Base-by-base conservation (phyloP, 2,329 filamentous ascomycete species). In the Sporothrix brunneoviolacea region DNA sequence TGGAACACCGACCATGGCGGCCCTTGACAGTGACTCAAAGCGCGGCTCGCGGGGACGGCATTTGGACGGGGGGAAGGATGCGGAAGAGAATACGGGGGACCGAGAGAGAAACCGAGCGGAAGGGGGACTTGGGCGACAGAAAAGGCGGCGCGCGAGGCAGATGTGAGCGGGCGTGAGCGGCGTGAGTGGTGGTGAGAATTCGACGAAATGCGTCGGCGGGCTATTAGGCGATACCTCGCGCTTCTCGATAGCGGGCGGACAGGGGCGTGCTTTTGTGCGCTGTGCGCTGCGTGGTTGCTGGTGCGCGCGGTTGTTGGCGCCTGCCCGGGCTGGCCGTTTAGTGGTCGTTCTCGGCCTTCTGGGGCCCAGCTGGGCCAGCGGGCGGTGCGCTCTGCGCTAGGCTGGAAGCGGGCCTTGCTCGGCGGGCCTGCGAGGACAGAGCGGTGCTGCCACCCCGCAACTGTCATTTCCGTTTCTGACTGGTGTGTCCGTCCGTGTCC, bases 1-100 rank as follows among this genome's bases (percentile, higher is more conserved):
- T 3, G 56, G 56, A 51, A 58, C 56, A 24, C 56, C 56, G 39
- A 58, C 56, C 56, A 58, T 58, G 35, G 45, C 48, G 33, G 49
- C 32, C 35, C 38, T 48, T 36, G 24, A 24, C 21, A 35, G 30
- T 42, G 33, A 48, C 43, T 54, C 49, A 51, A 19, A 49, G 28
- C 49, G 49, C 52, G 40, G 40, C 30, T 48, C 40, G 52, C 52
- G 47, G 22, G 15, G 47, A 42, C 42, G 42, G 41, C 51, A 50
- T 50, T 47, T 35, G 42, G 39, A 27, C 50, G 38, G 30, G 33
- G 15, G 12, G 38, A 41, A 18, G 9, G 22, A 8, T 9, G 8
- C 44, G 24, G 16, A 16, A 16, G 16, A 22, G n/a, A n/a, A 30
- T 10, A 19, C 10, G 24, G 15, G 8, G 10, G 15, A 16, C 18